Evolutionary conservation across 257 asterid genomes (phyloP).

Genomic region (Leptodermis oblonga): DNA sequence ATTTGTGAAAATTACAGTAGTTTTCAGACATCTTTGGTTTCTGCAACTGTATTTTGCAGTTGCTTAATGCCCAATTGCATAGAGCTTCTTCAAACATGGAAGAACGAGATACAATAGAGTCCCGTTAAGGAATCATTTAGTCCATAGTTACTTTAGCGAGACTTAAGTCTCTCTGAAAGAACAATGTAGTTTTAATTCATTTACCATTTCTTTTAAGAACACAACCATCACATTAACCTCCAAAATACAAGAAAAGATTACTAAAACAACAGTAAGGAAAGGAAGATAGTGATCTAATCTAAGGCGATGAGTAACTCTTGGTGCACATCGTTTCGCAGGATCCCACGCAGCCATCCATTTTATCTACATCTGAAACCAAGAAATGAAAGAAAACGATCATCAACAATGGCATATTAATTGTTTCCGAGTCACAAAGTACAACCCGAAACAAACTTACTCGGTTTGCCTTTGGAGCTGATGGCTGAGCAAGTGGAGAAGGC

Average conservation of each 20-base stretch:
- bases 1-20: background rate
- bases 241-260: background rate
- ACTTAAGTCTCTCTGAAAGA: too few species aligned
- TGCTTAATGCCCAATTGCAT: too few species aligned
- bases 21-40: too few species aligned
- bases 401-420: background rate
- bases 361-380: slow-evolving; percentile 54
- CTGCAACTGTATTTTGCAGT: too few species aligned
- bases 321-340: slow-evolving; percentile 73
- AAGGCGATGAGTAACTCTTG: slow-evolving; percentile 46
- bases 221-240: too few species aligned
- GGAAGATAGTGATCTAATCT: background rate
- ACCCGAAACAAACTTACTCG: slow-evolving; percentile 56
- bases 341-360: slow-evolving; percentile 80
- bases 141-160: too few species aligned
- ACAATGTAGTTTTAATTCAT: too few species aligned
- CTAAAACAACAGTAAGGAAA: background rate
- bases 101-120: too few species aligned
- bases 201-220: too few species aligned
- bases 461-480: slow-evolving; percentile 54
- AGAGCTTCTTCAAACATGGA: too few species aligned
- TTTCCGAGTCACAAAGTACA: background rate
- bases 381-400: background rate
- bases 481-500: slow-evolving; percentile 74
- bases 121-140: too few species aligned